Evolutionary conservation across 768 basidiomycete genomes (phyloP).

Genomic region (Clitopilus passeckerianus): DNA sequence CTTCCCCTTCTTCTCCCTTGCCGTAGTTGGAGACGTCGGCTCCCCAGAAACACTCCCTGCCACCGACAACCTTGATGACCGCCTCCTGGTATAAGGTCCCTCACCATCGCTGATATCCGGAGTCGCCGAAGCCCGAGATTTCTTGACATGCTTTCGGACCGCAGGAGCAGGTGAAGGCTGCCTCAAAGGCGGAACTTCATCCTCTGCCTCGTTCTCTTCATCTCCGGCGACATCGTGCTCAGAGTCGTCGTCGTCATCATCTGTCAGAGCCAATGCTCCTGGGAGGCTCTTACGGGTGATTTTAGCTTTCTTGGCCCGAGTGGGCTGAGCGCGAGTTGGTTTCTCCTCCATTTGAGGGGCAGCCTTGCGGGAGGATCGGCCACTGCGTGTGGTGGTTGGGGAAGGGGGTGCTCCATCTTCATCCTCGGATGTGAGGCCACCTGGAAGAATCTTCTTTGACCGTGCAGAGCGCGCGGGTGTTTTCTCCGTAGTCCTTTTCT

Average conservation of each 20-base stretch:
- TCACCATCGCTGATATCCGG: slow-evolving; percentile 26
- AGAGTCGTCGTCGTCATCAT: slow-evolving; percentile 18
- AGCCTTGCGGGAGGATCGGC: background rate
- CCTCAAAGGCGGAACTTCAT: slow-evolving; percentile 34
- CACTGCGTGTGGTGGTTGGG: slow-evolving; percentile 7
- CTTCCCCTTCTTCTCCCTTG: slow-evolving; percentile 11
- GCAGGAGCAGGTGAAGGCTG: slow-evolving; percentile 20
- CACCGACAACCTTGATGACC: slow-evolving; percentile 38
- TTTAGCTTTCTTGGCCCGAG: slow-evolving; percentile 5
- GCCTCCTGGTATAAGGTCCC: slow-evolving; percentile 31
- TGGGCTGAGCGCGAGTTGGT: background rate
- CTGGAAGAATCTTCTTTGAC: slow-evolving; percentile 9
- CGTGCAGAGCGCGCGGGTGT: slow-evolving; percentile 16
- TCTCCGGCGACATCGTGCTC: slow-evolving; percentile 9
- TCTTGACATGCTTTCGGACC: slow-evolving; percentile 15
- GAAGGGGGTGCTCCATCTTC: slow-evolving; percentile 11
- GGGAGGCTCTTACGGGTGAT: slow-evolving; percentile 12
- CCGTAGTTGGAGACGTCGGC: slow-evolving; percentile 17
- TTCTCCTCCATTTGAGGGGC: slow-evolving; percentile 3
- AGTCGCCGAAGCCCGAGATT: slow-evolving; percentile 23
- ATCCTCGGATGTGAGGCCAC: slow-evolving; percentile 6
- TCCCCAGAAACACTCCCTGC: slow-evolving; percentile 16
- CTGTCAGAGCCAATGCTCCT: slow-evolving; percentile 19
- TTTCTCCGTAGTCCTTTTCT: slow-evolving; percentile 16
- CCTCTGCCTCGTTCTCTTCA: slow-evolving; percentile 26